Conservation (phyloP, 768 basidiomycete genomes). For the Hygrocybe punicea region DNA sequence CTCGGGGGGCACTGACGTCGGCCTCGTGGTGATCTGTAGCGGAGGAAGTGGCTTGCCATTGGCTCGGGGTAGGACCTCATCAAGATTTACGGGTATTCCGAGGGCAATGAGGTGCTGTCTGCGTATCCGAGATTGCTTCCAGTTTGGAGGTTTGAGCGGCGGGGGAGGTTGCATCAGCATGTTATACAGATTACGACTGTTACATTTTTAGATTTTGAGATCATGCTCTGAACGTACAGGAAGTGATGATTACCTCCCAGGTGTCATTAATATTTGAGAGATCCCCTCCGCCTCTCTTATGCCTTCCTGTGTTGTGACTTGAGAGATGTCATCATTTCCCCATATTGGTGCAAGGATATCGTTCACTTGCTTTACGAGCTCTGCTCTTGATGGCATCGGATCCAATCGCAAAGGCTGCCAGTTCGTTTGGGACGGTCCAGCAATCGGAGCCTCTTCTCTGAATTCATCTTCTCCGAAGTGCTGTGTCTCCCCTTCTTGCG, state of each 20-base stretch:
- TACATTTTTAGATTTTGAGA: constrained; percentile 14
- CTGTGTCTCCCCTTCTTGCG: constrained; percentile 31
- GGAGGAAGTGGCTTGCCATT: constrained; percentile 68
- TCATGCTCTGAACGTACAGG: constrained; percentile 4
- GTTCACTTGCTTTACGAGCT: constrained; percentile 60
- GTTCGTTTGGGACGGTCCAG: constrained; percentile 34
- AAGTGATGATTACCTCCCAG: constrained; percentile 57
- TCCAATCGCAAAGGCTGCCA: constrained; percentile 66
- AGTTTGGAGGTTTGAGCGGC: constrained; percentile 81
- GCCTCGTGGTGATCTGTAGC: constrained; percentile 78
- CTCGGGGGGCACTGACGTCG: constrained; percentile 75
- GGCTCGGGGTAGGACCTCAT: constrained; percentile 77
- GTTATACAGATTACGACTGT: constrained; percentile 77
- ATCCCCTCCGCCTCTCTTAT: constrained; percentile 80
- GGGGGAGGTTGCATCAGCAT: constrained; percentile 68
- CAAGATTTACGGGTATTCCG: constrained; percentile 91
- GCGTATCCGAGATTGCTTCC: constrained; percentile 89
- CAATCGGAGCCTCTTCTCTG: constrained; percentile 37
- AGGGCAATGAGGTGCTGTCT: constrained; percentile 87
- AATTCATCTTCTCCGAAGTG: constrained; percentile 40
- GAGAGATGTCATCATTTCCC: constrained; percentile 48
- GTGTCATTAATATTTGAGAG: constrained; percentile 69
- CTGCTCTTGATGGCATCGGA: constrained; percentile 56
- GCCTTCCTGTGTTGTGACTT: constrained; percentile 61
- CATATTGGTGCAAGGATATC: constrained; percentile 66